Evolutionary conservation across 345 rosid species (phyloP), one percentile per base, ranked within the genome.

Genomic region (Ceriops tagal): DNA sequence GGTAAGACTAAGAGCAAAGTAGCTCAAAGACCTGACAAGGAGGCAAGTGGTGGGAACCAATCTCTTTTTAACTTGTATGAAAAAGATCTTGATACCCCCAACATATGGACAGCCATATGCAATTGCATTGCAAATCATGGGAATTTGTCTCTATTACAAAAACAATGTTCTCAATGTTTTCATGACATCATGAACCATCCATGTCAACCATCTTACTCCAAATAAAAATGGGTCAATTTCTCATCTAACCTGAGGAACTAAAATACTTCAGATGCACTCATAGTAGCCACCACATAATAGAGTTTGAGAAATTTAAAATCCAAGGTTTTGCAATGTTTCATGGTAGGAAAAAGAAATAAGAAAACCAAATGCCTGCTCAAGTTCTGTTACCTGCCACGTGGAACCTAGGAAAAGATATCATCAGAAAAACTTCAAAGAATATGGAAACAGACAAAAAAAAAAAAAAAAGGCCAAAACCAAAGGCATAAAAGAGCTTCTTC

Each of bases 321-420:
- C 5, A 53, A 1, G 24, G 13, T n/a, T 3, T 3, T 2, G 22
- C 46, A 26, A 58, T 22, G 11, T 51, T 32, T 3, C 18, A 26
- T 24, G n/a, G 62, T 31, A 18, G 21, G 56, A 21, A 53, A 11
- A 53, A 43, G 52, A 2, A 64, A 71, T 22, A 65, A 37, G 55
- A 59, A 71, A 64, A 70, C 52, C 70, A 39, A 78, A 58, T 24
- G 70, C 10, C 53, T 35, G 27, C 39, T 68, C 1, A 58, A 61
- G 70, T 69, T 72, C 70, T 62, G 60, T 66, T 56, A 77, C 83
- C 86, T 83, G 89, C 74, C 85, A 83, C 70, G 65, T 64, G 58
- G 71, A 72, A 77, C 68, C 85, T 85, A 56, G 72, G 68, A 76
- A 77, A 32, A 56, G 49, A 63, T 32, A 69, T 73, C 75, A 75